Conservation (phyloP, 306 rosid genomes). For the Prunus fruticosa region DNA sequence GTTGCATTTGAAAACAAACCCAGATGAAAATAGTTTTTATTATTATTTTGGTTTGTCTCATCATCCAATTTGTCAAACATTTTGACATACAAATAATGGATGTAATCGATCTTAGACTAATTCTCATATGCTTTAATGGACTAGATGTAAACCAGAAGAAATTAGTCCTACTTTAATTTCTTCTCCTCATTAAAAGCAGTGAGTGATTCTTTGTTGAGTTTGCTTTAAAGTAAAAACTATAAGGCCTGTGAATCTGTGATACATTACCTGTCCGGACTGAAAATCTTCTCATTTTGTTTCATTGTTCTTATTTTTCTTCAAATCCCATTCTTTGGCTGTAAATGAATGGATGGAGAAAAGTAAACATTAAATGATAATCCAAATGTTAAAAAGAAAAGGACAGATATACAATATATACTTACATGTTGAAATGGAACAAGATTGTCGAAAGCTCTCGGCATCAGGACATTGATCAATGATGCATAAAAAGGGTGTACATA, state of each 20-base stretch:
- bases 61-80: conserved; percentile 8
- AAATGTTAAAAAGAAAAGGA: background rate
- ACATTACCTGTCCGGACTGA: background rate
- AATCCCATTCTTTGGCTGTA: background rate
- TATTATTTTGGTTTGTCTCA: background rate
- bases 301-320: background rate
- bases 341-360: background rate
- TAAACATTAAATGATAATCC: background rate
- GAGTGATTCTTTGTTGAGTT: background rate
- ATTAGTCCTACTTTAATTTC: background rate
- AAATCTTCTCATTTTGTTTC: background rate
- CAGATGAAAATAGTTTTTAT: background rate
- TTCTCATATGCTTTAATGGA: background rate
- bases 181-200: background rate
- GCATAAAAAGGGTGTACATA: conserved; percentile 1
- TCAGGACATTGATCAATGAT: background rate
- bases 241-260: background rate
- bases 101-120: no score
- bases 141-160: background rate
- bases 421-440: background rate
- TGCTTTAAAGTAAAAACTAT: background rate
- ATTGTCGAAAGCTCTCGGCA: background rate
- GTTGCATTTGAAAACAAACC: conserved; percentile 7
- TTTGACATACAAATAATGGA: background rate
- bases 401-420: background rate